These are phyloP conservation scores for Colletotrichum limetticola DNA, from an alignment of 2,329 filamentous ascomycete genomes.

Conservation along the genomic window DNA sequence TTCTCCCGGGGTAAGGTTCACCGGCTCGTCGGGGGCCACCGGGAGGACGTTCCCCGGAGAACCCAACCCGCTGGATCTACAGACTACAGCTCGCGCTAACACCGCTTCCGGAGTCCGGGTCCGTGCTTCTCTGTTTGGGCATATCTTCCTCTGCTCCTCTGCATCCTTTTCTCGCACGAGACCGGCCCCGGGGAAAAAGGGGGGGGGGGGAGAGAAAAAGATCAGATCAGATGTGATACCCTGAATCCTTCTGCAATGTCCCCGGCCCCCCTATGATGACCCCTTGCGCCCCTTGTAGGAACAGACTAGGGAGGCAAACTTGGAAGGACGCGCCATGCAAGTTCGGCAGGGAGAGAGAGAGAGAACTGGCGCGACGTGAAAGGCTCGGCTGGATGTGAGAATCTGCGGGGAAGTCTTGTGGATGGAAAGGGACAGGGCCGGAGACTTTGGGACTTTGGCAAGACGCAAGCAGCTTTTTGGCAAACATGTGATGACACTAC, in stretches of 20 bases:
- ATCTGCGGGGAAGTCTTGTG: not conserved
- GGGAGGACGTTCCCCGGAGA: not conserved
- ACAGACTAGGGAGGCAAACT: too few species aligned
- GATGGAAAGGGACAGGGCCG: not conserved
- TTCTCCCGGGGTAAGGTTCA: not conserved
- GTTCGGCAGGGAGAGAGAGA: not conserved
- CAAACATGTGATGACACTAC: not conserved
- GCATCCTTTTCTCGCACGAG: not conserved
- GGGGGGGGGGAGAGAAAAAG: not conserved
- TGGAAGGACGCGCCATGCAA: not conserved
- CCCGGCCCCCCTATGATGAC: not conserved
- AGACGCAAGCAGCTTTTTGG: not conserved
- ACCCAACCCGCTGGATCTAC: constrained; percentile 15
- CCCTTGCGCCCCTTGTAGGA: not conserved
- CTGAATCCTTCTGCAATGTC: not conserved
- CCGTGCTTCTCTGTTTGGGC: constrained; percentile 14
- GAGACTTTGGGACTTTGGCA: not conserved
- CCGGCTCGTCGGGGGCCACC: constrained; percentile 16
- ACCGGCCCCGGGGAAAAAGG: not conserved
- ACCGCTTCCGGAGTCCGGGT: constrained; percentile 4
- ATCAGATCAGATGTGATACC: not conserved
- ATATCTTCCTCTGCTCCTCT: not conserved
- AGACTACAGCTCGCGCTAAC: not conserved
- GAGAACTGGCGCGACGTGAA: not conserved
- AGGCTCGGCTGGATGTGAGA: not conserved